Conservation (phyloP, 805 yeast species). For the Barnettozyma californica region DNA sequence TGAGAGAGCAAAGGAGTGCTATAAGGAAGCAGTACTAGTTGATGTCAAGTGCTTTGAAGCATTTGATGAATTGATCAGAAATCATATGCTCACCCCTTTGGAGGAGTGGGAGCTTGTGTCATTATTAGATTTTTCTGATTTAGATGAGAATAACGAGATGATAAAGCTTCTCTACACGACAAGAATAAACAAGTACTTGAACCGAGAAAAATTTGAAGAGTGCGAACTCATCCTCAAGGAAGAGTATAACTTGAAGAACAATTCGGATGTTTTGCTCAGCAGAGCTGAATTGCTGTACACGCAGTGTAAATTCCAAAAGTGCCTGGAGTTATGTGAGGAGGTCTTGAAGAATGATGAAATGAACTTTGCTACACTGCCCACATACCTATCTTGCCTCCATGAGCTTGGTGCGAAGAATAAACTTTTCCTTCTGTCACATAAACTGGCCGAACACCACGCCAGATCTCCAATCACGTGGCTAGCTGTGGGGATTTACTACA, state of each 20-base stretch:
- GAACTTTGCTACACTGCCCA: conserved; percentile 68
- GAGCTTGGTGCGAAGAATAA: conserved; percentile 82
- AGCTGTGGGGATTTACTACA: conserved; percentile 86
- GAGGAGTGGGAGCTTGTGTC: conserved; percentile 84
- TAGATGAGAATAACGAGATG: conserved; percentile 77
- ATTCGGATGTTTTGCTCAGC: conserved; percentile 63
- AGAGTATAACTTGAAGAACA: conserved; percentile 65
- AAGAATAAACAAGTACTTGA: conserved; percentile 65
- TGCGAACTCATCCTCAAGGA: conserved; percentile 63
- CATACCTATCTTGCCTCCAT: conserved; percentile 75
- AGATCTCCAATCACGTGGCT: conserved; percentile 82
- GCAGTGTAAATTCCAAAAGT: conserved; percentile 74
- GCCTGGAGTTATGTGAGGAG: conserved; percentile 67
- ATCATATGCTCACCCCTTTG: conserved; percentile 69
- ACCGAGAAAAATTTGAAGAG: conserved; percentile 52
- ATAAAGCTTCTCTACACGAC: conserved; percentile 73
- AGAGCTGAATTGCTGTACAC: conserved; percentile 65
- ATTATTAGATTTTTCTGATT: conserved; percentile 59
- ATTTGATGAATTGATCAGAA: conserved; percentile 67
- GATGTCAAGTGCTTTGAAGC: conserved; percentile 95
- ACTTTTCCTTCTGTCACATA: conserved; percentile 75
- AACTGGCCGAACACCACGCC: conserved; percentile 80
- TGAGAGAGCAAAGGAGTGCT: conserved; percentile 81
- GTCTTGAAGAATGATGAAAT: conserved; percentile 52
- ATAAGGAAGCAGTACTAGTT: conserved; percentile 76